Conservation (phyloP, 2,329 filamentous ascomycete genomes). For the Aureobasidium leucospermi region DNA sequence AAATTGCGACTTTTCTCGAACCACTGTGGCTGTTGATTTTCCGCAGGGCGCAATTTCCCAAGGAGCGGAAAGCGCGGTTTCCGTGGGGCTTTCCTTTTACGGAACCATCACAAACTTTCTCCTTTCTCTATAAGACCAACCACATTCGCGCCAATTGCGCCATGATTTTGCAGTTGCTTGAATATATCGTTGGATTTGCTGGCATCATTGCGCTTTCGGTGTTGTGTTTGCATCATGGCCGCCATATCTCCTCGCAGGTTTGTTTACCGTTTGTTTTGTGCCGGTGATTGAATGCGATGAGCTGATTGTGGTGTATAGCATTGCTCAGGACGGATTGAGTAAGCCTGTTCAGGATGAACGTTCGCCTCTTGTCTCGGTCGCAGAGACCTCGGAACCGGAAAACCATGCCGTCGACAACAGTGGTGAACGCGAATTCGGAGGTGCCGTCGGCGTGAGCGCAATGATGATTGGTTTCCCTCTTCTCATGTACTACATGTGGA, state of each 20-base stretch:
- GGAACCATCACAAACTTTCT: neutral
- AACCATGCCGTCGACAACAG: neutral
- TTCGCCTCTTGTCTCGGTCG: neutral
- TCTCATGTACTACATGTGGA: constrained; percentile 97
- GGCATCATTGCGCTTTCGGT: neutral
- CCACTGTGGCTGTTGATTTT: too few species aligned
- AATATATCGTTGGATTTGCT: neutral
- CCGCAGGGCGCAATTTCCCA: neutral
- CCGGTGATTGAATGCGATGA: too few species aligned
- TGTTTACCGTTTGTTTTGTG: neutral
- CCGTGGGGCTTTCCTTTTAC: neutral
- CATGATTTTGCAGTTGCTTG: neutral
- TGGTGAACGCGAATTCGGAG: constrained; percentile 65
- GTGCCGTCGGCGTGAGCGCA: constrained; percentile 61
- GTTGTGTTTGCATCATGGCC: constrained; percentile 9
- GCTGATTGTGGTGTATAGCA: neutral
- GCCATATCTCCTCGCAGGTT: constrained; percentile 1
- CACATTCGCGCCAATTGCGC: neutral
- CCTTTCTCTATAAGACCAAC: neutral
- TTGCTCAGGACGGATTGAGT: neutral
- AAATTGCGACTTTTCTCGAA: too few species aligned
- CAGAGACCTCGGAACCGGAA: neutral
- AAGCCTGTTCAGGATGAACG: neutral
- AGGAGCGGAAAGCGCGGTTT: neutral
- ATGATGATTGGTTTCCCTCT: constrained; percentile 84